A percentile compares a stretch with the other conserved stretches of the same genome.
These are phyloP conservation scores for Arabidopsis lyrata DNA, from an alignment of 441 rosid genomes.

Conservation along the genomic window DNA sequence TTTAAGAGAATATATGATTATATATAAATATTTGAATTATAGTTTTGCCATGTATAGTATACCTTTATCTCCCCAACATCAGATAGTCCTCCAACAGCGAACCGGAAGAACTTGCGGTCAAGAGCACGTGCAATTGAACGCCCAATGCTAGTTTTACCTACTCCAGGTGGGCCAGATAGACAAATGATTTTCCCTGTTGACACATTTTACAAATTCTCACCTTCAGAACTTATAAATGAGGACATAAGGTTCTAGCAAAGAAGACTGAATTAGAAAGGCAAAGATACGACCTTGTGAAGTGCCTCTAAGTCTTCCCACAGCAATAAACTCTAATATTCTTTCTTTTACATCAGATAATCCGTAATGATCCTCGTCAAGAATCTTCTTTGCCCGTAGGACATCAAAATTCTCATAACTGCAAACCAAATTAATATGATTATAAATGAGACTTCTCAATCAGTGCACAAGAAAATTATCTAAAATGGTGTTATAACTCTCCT, in stretches of 20 bases:
- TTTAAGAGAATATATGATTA: background rate
- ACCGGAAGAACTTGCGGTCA: conserved; percentile 85
- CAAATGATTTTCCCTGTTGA: conserved; percentile 91
- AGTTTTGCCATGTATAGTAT: conserved; percentile 5
- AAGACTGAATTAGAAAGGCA: background rate
- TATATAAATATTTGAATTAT: conserved; percentile 12
- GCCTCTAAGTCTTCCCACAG: conserved; percentile 95
- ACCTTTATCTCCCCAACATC: conserved; percentile 99
- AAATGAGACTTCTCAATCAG: conserved; percentile 1
- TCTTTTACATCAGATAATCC: conserved; percentile 96
- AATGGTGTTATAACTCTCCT: background rate
- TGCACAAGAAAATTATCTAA: background rate
- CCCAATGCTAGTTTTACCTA: conserved; percentile 97
- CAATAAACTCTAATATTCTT: conserved; percentile 92
- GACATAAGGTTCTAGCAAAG: background rate
- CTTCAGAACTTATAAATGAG: conserved; percentile 11
- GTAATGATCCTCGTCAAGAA: conserved; percentile 94
- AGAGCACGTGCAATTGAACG: conserved; percentile 96
- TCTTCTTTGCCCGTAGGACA: conserved; percentile 74
- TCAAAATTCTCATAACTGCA: conserved; percentile 94
- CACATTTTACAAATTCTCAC: conserved; percentile 18
- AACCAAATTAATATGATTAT: background rate
- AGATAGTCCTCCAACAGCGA: conserved; percentile 94
- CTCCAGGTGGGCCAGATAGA: conserved; percentile 98
- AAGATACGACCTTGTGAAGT: conserved; percentile 72